A percentile compares a stretch with the other conserved stretches of the same genome.
Evolutionary conservation across 1,284 basidiomycete species (phyloP).

Genomic region (Trametes versicolor): DNA sequence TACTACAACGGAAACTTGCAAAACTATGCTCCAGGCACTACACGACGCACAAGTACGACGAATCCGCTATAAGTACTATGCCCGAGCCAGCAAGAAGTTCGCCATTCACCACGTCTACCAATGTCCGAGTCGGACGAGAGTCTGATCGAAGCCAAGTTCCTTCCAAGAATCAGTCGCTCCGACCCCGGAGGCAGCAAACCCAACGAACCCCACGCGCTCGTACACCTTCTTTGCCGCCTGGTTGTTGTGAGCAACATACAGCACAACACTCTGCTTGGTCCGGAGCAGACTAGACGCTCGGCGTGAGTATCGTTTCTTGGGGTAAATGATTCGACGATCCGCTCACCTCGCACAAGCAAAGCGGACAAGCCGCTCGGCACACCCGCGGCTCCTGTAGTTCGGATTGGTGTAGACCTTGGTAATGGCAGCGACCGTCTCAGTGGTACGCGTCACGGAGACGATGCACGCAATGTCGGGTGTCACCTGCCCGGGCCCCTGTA

Average conservation of each 20-base stretch:
- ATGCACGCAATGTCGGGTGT: constrained; percentile 64
- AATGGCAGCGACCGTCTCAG: constrained; percentile 61
- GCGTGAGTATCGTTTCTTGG: not conserved
- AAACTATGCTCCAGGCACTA: not conserved
- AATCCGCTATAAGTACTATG: not conserved
- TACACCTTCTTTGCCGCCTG: constrained; percentile 65
- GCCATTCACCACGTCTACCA: constrained; percentile 53
- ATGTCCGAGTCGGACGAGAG: constrained; percentile 60
- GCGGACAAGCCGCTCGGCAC: constrained; percentile 65
- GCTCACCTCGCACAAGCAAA: constrained; percentile 61
- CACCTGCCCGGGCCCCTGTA: constrained; percentile 39
- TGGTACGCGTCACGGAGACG: constrained; percentile 68
- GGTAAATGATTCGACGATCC: not conserved
- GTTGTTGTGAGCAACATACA: constrained; percentile 67
- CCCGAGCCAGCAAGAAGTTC: not conserved
- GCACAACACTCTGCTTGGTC: constrained; percentile 54
- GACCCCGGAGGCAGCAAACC: constrained; percentile 48
- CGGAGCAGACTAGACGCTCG: constrained; percentile 43
- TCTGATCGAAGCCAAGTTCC: constrained; percentile 67
- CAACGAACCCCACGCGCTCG: constrained; percentile 66
- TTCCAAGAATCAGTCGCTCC: constrained; percentile 64
- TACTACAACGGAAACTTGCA: not conserved
- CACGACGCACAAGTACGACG: not conserved
- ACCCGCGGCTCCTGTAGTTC: constrained; percentile 57
- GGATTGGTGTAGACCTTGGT: constrained; percentile 73